Evolutionary conservation across 352 stramenopile genomes (phyloP).

Genomic region (Phytophthora crassamura): DNA sequence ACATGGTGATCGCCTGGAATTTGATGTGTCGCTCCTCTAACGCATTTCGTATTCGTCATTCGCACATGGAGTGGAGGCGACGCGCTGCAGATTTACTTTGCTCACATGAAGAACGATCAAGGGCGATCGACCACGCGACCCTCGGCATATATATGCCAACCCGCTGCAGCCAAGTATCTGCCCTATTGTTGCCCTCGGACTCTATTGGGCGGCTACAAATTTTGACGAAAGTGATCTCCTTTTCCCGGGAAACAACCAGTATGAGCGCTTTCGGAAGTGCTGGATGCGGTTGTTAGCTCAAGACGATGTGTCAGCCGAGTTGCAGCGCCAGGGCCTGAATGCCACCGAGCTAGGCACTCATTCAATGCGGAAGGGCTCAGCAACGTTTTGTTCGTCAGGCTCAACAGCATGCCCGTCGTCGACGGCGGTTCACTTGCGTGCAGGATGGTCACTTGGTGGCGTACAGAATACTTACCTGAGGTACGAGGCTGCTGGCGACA

Average conservation of each 20-base stretch:
- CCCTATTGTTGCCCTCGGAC: not conserved
- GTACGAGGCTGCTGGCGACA: slow-evolving; percentile 25
- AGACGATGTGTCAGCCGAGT: slow-evolving; percentile 9
- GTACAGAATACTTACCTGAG: slow-evolving; percentile 18
- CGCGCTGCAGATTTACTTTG: slow-evolving; percentile 38
- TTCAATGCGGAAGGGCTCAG: slow-evolving; percentile 26
- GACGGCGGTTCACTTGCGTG: slow-evolving; percentile 16
- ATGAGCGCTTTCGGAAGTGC: not conserved
- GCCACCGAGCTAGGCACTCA: slow-evolving; percentile 20
- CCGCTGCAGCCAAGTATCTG: not conserved
- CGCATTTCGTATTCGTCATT: slow-evolving; percentile 8
- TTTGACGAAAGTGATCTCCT: not conserved
- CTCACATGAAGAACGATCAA: slow-evolving; percentile 49
- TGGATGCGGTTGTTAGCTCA: not conserved
- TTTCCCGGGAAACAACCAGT: not conserved
- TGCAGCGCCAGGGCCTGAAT: slow-evolving; percentile 14
- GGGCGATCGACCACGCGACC: slow-evolving; percentile 5
- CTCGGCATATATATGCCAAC: slow-evolving; percentile 9
- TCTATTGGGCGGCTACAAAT: not conserved
- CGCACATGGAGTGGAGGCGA: slow-evolving; percentile 37
- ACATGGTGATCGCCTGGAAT: slow-evolving; percentile 25
- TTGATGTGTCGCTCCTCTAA: slow-evolving; percentile 24
- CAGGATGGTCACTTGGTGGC: slow-evolving; percentile 16
- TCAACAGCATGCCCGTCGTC: slow-evolving; percentile 27
- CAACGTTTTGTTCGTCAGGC: slow-evolving; percentile 24